Evolutionary conservation across 2,329 filamentous ascomycete genomes (phyloP).

Genomic region (Cordyceps cicadae): DNA sequence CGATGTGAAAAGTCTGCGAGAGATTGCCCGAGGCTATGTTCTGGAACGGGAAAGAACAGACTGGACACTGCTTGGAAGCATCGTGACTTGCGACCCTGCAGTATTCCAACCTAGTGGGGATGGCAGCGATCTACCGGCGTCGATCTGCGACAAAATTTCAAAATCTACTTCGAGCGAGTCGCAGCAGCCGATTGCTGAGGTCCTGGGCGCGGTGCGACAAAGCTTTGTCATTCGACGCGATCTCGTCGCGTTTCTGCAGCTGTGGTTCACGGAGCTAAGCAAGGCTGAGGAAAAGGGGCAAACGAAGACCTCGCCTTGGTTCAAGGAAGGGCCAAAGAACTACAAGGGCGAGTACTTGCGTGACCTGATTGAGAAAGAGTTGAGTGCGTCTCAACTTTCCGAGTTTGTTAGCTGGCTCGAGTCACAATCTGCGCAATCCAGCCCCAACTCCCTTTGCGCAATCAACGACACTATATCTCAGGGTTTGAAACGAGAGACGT

Average conservation of each 20-base stretch:
- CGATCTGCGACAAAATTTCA: constrained; percentile 30
- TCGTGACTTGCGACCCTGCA: constrained; percentile 39
- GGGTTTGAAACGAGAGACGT: constrained; percentile 34
- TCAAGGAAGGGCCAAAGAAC: constrained; percentile 18
- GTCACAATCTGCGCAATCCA: constrained; percentile 19
- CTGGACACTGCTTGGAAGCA: constrained; percentile 34
- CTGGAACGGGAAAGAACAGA: constrained; percentile 27
- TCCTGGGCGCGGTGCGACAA: constrained; percentile 35
- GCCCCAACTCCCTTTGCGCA: constrained; percentile 29
- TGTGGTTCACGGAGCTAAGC: constrained; percentile 38
- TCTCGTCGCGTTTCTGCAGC: constrained; percentile 36
- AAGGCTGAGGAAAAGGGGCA: constrained; percentile 24
- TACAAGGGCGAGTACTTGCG: constrained; percentile 16
- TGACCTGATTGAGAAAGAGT: constrained; percentile 31
- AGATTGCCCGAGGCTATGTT: constrained; percentile 35
- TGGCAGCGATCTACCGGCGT: constrained; percentile 30
- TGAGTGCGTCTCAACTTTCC: constrained; percentile 37
- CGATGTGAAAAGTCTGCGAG: constrained; percentile 32
- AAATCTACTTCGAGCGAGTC: constrained; percentile 7
- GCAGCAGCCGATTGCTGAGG: constrained; percentile 22
- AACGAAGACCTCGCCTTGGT: constrained; percentile 26
- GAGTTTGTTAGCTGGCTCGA: constrained; percentile 36
- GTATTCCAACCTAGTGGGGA: constrained; percentile 35
- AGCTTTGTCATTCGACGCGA: constrained; percentile 37
- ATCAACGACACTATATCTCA: constrained; percentile 35